phyloP scores from a whole-genome alignment of 495 filamentous ascomycete genomes.

The Friedmanniomyces simplex region DNA sequence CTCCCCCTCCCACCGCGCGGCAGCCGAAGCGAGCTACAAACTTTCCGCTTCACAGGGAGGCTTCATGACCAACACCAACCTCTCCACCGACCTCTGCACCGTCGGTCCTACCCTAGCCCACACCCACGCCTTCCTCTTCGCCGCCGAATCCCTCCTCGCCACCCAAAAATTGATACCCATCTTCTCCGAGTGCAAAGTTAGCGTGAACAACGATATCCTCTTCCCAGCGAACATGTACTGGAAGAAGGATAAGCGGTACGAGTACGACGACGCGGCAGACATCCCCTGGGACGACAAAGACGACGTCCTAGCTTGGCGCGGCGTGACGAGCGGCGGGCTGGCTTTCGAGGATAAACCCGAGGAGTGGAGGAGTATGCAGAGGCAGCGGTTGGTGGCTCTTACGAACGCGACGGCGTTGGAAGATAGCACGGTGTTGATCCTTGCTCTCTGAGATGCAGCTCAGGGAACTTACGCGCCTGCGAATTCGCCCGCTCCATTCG shows the following conservation, averaged over 20 bases:
- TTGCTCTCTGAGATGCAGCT: neutral
- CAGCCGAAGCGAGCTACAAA: no score
- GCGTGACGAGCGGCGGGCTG: constrained; percentile 43
- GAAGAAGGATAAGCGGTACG: constrained; percentile 23
- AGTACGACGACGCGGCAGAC: constrained; percentile 17
- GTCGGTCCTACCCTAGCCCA: no score
- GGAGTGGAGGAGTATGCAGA: constrained; percentile 42
- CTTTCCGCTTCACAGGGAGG: no score
- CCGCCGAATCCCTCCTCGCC: constrained; percentile 48
- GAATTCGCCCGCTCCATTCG: no score
- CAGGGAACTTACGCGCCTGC: neutral
- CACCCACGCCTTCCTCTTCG: constrained; percentile 59
- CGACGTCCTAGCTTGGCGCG: constrained; percentile 25
- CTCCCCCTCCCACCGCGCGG: no score
- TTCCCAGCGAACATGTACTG: constrained; percentile 31
- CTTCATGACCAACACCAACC: no score
- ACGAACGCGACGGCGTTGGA: constrained; percentile 37
- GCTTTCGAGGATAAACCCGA: constrained; percentile 6
- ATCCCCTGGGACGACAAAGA: constrained; percentile 23
- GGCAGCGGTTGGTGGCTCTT: constrained; percentile 45
- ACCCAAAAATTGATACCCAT: constrained; percentile 56
- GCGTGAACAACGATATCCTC: constrained; percentile 47
- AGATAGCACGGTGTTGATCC: neutral
- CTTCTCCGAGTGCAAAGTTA: constrained; percentile 61
- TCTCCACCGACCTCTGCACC: constrained; percentile 57